A percentile compares a stretch with the other conserved stretches of the same genome.
Conservation (phyloP, 208 protist species). For the Leptomonas pyrrhocoris region DNA sequence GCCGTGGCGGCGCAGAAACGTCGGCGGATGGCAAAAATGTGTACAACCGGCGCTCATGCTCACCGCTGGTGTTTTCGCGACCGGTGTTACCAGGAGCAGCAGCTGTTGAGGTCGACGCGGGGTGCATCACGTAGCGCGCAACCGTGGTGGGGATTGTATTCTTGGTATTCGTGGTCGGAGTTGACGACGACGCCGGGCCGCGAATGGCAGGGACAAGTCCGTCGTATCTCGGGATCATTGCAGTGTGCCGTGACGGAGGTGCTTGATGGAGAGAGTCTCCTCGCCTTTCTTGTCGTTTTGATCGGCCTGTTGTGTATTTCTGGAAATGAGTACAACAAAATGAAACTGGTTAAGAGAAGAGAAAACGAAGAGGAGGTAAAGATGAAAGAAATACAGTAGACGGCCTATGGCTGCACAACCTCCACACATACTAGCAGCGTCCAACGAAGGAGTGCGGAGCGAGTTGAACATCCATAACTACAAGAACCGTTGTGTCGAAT, state of each 20-base stretch:
- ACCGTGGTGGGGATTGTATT: constrained; percentile 1
- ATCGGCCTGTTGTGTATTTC: too few relatives aligned
- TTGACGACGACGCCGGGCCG: not conserved
- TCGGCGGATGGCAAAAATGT: constrained; percentile 32
- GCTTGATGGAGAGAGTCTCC: too few relatives aligned
- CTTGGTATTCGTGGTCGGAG: not conserved
- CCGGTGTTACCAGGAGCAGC: not conserved
- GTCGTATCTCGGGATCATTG: constrained; percentile 39
- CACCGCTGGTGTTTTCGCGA: not conserved
- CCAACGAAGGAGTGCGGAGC: too few relatives aligned
- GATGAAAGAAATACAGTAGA: too few relatives aligned
- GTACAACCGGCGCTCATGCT: constrained; percentile 31
- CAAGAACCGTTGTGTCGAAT: too few relatives aligned
- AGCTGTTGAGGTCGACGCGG: not conserved
- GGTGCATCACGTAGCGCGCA: constrained; percentile 16
- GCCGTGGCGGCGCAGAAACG: constrained; percentile 18
- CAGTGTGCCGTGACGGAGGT: not conserved
- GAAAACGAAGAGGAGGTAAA: too few relatives aligned
- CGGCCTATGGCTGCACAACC: too few relatives aligned
- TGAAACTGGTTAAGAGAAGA: too few relatives aligned
- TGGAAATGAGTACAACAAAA: too few relatives aligned
- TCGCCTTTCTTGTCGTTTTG: too few relatives aligned
- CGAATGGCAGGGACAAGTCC: constrained; percentile 39
- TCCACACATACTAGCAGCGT: too few relatives aligned
- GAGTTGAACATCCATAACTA: too few relatives aligned